These are phyloP conservation scores for Pseudopithomyces chartarum DNA, from an alignment of 2,329 filamentous ascomycete species.

Conservation along the genomic window DNA sequence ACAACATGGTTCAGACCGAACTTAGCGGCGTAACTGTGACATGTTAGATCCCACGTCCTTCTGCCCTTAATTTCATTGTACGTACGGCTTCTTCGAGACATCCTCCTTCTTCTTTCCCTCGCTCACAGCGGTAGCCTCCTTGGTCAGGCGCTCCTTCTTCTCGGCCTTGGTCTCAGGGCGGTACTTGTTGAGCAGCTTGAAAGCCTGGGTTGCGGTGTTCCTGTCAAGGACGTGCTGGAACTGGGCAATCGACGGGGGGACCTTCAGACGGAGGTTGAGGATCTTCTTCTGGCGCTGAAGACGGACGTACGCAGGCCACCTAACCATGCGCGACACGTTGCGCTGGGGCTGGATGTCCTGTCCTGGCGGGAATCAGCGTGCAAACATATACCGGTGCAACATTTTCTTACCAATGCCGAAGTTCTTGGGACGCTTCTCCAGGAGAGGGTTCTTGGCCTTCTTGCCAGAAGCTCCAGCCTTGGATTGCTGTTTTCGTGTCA, in stretches of 20 bases:
- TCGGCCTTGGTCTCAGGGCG: conserved; percentile 97
- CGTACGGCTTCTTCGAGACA: conserved; percentile 98
- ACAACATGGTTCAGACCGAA: conserved; percentile 98
- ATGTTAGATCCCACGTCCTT: too few species aligned
- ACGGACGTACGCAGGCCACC: conserved; percentile 94
- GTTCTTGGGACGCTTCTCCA: conserved; percentile 98
- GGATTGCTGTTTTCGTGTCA: conserved; percentile 30
- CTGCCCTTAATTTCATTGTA: too few species aligned
- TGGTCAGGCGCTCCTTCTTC: conserved; percentile 99
- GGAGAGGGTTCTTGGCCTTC: conserved; percentile 83
- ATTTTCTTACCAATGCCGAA: conserved; percentile 74
- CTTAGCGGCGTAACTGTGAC: conserved; percentile 71
- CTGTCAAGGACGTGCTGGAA: conserved; percentile 86
- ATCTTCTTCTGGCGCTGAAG: conserved; percentile 96
- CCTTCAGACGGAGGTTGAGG: conserved; percentile 97
- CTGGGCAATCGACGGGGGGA: conserved; percentile 94
- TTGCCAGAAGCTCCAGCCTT: conserved; percentile 24
- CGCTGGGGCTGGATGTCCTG: conserved; percentile 82
- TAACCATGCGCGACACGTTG: conserved; percentile 83
- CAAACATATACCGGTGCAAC: not conserved
- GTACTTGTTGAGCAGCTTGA: conserved; percentile 99
- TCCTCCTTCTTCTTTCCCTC: conserved; percentile 99
- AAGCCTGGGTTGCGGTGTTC: conserved; percentile 81
- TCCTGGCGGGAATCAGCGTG: conserved; percentile 42
- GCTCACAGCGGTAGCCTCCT: conserved; percentile 96